Base-by-base conservation (phyloP, 768 basidiomycete genomes). In the Pisolithus tinctorius region DNA sequence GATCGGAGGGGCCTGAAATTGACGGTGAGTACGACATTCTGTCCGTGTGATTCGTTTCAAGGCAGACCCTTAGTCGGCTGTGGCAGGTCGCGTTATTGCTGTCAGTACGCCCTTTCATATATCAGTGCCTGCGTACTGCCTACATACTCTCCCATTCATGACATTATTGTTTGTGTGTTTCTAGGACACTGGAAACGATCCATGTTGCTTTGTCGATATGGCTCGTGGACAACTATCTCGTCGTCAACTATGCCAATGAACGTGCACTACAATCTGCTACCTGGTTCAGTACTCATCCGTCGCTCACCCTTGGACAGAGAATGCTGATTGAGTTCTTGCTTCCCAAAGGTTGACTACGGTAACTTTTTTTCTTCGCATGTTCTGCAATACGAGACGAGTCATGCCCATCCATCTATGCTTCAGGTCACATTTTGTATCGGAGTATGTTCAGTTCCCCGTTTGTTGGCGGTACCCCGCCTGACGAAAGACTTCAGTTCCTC, bases 191-290 rank as follows among this genome's bases (percentile, higher is more conserved):
- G 9, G 53, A 54, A 37, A 50, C 49, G 9, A 25, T 50, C 16
- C 53, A 54, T 17, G 53, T 39, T 17, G 53, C 43, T 17, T 8
- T 54, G 27, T 46, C 48, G n/a, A 54, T 54, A 25, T 49, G 48
- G 39, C 38, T 47, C n/a, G 43, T 54, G 38, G 53, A 54, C 27
- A 27, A 38, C 25, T 54, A 47, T 42, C 20, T 54, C 7, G 29
- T 54, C 20, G 29, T 3, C 4, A 29, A 47, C 11, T 54, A 45
- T 26, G 26, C 27, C 23, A 30, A 54, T 11, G 5, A 4, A 20
- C 10, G 27, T 13, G 44, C 44, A 2, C 40, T 54, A 8, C 37
- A 46, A 26, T 17, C 39, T 37, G 46, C 45, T 23, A 50, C 44
- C 16, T 50, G 53, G 53, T 50, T 26, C 14, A 49, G 29, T 10